phyloP scores from a whole-genome alignment of 257 asterid species.

The Verbena officinalis region DNA sequence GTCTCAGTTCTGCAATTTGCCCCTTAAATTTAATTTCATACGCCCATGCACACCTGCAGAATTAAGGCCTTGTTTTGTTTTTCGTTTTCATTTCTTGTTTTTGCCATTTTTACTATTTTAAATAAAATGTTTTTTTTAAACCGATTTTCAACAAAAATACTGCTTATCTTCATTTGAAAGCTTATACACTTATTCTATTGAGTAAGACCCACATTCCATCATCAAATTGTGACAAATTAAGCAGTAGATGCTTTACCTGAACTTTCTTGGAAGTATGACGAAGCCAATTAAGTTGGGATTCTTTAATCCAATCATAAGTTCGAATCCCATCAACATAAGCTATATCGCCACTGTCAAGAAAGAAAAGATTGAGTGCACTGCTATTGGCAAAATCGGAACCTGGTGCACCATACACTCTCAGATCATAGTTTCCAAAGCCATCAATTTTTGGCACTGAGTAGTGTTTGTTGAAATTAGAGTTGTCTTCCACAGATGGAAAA shows the following conservation, averaged over 20 bases:
- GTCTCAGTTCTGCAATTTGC: no score
- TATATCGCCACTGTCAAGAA: slow-evolving; percentile 95
- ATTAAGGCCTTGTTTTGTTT: no score
- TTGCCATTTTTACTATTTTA: no score
- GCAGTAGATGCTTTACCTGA: slow-evolving; percentile 48
- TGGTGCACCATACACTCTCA: slow-evolving; percentile 73
- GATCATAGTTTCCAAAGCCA: slow-evolving; percentile 88
- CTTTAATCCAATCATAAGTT: slow-evolving; percentile 92
- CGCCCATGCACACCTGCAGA: no score
- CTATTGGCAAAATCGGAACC: slow-evolving; percentile 70
- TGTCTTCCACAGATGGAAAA: slow-evolving; percentile 58
- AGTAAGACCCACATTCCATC: no score
- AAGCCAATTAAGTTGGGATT: slow-evolving; percentile 92
- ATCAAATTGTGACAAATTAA: neutral
- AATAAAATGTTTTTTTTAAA: no score
- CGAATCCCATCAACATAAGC: slow-evolving; percentile 67
- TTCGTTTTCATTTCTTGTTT: no score
- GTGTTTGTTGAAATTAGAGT: slow-evolving; percentile 31
- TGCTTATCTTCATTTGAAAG: no score
- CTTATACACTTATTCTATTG: no score
- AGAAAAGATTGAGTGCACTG: slow-evolving; percentile 73
- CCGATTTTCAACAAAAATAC: no score
- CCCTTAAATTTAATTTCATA: no score
- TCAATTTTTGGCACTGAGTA: slow-evolving; percentile 43
- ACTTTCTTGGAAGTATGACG: slow-evolving; percentile 46